Evolutionary conservation across 495 filamentous ascomycete species (phyloP).

Genomic region (Hypoxylon lienhwacheense): DNA sequence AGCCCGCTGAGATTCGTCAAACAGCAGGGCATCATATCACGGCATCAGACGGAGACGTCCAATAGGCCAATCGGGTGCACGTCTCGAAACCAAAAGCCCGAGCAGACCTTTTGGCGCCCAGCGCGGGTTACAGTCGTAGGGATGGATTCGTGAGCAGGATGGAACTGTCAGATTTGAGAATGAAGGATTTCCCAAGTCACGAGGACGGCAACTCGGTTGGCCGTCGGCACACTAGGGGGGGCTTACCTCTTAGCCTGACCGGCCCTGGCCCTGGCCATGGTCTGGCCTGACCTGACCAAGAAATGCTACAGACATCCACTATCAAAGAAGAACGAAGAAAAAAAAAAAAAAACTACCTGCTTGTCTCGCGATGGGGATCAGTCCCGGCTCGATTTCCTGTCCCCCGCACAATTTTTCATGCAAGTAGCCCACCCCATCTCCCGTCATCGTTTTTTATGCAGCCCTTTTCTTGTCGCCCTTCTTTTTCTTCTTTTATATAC

Average conservation of each 20-base stretch:
- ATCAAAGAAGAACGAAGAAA: conserved; percentile 1
- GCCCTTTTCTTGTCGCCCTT: conserved; percentile 24
- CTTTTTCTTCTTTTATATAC: background rate
- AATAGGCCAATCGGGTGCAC: conserved; percentile 29
- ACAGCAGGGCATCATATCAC: conserved; percentile 28
- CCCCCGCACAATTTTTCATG: conserved; percentile 41
- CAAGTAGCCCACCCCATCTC: conserved; percentile 38
- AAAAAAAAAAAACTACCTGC: conserved; percentile 18
- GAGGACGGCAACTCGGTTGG: conserved; percentile 27
- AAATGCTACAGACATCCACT: conserved; percentile 19
- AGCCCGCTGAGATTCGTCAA: conserved; percentile 20
- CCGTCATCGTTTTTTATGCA: conserved; percentile 38
- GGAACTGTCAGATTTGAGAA: conserved; percentile 26
- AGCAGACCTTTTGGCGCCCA: conserved; percentile 28
- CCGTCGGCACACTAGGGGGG: conserved; percentile 26
- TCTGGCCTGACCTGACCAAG: conserved; percentile 22
- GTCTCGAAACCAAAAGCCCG: conserved; percentile 35
- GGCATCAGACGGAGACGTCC: conserved; percentile 28
- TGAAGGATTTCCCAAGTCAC: conserved; percentile 32
- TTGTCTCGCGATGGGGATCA: conserved; percentile 37
- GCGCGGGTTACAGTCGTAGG: conserved; percentile 32
- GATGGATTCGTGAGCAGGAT: conserved; percentile 28
- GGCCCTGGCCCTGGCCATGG: conserved; percentile 3
- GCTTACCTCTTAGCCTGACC: conserved; percentile 8
- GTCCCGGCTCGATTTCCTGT: conserved; percentile 38